Base-by-base conservation (phyloP, 2,329 filamentous ascomycete species). In the Gremmenia infestans region DNA sequence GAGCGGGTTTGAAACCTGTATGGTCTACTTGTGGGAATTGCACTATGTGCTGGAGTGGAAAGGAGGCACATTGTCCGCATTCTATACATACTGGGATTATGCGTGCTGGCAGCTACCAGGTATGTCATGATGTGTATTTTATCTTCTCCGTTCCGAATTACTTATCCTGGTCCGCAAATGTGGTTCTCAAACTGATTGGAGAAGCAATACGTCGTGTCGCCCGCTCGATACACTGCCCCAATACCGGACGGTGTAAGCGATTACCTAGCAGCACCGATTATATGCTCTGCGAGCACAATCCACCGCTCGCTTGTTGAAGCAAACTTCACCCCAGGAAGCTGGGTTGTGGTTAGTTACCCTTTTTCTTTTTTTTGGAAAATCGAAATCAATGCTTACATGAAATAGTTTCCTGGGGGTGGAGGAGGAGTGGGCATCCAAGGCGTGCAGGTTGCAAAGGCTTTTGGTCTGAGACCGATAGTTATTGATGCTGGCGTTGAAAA, bases 201-300 rank as follows among this genome's bases (percentile, higher is more conserved):
- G n/a, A 78, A 82, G 67, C 79, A 85, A 66, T 86, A 85, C 65
- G 70, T 84, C 40, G 72, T 76, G 12, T 78, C 75, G 1, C 81
- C 82, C 0, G 81, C 79, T 14, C 73, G 56, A 48, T 62, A 64
- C 28, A 59, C 59, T 3, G 75, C 74, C 0, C 72, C 75, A 19
- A 82, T 84, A 54, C 81, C 81, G 0, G 78, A 83, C 36, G 79
- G 76, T 0, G 75, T 84, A 0, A 68, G 71, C 0, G 80, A 82
- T 57, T 76, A 78, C 58, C 62, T 81, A n/a, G 81, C 81, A 2
- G 82, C 76, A 0, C 82, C 81, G 0, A 77, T 85, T 56, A 83
- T 85, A 79, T 85, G 82, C 69, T 76, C 72, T 45, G 80, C 78
- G 0, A 77, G 75, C 6, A 85, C 82, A 1, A 80, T 83, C 58